Percentiles rank a stretch among this genome's conserved stretches.
These are phyloP conservation scores for Globisporangium ultimum DNA, from an alignment of 352 stramenopile species.

Conservation along the genomic window DNA sequence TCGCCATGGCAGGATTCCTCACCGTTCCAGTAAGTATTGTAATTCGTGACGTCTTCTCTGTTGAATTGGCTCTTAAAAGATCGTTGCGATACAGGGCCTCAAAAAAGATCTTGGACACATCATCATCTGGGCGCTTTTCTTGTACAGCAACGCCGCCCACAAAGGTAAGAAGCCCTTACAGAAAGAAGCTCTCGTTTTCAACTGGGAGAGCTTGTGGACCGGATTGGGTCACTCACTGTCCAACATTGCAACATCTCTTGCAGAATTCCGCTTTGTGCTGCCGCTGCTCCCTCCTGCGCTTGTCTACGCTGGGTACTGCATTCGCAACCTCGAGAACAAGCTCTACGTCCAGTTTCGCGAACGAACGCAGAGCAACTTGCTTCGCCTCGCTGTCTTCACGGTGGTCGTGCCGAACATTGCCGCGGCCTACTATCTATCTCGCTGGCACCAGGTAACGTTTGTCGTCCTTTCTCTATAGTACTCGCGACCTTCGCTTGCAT, in stretches of 20 bases:
- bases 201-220: too few species aligned
- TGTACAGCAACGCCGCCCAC: conserved; percentile 77
- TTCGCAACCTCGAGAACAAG: conserved; percentile 65
- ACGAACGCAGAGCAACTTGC: conserved; percentile 52
- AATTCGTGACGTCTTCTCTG: conserved; percentile 1
- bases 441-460: conserved; percentile 40
- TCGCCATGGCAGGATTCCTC: conserved; percentile 52
- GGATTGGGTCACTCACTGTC: neutral
- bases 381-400: conserved; percentile 39
- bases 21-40: conserved; percentile 34
- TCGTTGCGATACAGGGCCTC: conserved; percentile 20
- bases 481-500: neutral
- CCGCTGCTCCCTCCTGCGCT: conserved; percentile 67
- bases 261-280: conserved; percentile 86
- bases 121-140: conserved; percentile 64
- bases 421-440: conserved; percentile 66
- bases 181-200: too few species aligned
- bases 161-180: conserved; percentile 47
- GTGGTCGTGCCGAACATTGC: conserved; percentile 65
- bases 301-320: conserved; percentile 73
- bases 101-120: conserved; percentile 69
- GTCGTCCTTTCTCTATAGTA: neutral
- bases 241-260: neutral
- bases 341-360: conserved; percentile 54
- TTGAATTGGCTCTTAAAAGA: conserved; percentile 3